Percentiles rank a stretch among this genome's conserved stretches.
Evolutionary conservation across 2,329 filamentous ascomycete genomes (phyloP).

Genomic region (Fusarium hainanense): DNA sequence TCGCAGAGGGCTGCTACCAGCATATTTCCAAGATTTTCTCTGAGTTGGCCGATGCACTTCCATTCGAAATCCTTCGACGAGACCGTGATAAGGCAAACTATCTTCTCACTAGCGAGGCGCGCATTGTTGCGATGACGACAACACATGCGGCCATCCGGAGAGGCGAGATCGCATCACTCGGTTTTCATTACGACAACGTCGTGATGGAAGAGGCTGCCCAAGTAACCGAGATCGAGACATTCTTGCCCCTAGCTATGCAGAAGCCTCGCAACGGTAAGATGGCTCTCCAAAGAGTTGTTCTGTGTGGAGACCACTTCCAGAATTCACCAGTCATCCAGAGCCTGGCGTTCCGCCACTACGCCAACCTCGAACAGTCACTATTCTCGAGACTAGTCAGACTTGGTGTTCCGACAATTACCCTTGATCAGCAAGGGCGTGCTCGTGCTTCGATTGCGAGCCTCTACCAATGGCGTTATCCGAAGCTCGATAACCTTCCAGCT

Average conservation of each 20-base stretch:
- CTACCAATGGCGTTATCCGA: slow-evolving; percentile 92
- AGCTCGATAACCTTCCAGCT: slow-evolving; percentile 80
- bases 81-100: slow-evolving; percentile 97
- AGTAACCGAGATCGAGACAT: slow-evolving; percentile 96
- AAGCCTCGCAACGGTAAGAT: slow-evolving; percentile 78
- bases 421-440: slow-evolving; percentile 94
- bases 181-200: slow-evolving; percentile 97
- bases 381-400: slow-evolving; percentile 92
- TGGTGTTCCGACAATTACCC: slow-evolving; percentile 88
- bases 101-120: slow-evolving; percentile 92
- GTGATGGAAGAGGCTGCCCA: slow-evolving; percentile 99
- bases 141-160: slow-evolving; percentile 96
- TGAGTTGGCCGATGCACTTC: slow-evolving; percentile 90
- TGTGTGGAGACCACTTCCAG: slow-evolving; percentile 95
- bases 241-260: slow-evolving; percentile 94
- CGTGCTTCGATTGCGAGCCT: slow-evolving; percentile 87
- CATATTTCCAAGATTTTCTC: slow-evolving; percentile 92
- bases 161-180: slow-evolving; percentile 88
- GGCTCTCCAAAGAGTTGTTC: slow-evolving; percentile 85
- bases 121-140: slow-evolving; percentile 98
- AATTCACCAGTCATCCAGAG: slow-evolving; percentile 97
- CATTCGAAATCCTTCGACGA: slow-evolving; percentile 91
- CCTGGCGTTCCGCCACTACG: slow-evolving; percentile 91
- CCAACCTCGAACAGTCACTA: slow-evolving; percentile 94
- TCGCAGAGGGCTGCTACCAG: slow-evolving; percentile 84